Base-by-base conservation (phyloP, 345 rosid species). In the Eucalyptus cloeziana region DNA sequence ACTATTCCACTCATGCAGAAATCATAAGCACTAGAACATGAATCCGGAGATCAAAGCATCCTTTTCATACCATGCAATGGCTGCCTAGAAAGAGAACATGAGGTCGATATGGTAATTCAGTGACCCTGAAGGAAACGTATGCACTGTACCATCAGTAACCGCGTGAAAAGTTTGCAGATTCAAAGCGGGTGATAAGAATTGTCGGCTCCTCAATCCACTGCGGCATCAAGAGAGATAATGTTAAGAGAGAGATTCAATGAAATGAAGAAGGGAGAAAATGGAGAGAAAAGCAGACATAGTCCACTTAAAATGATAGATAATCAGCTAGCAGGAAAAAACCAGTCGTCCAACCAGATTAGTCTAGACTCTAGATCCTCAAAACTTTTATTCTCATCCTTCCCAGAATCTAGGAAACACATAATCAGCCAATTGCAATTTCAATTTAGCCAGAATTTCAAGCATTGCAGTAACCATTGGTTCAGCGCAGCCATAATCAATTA, bases 191-290 rank as follows among this genome's bases (percentile, higher is more conserved):
- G 79, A 96, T 88, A 49, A 96, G 91, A 88, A 96, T 92, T 3
- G 94, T 95, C 49, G 99, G 98, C 91, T 96, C 96, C 94, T 97
- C 95, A 69, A 96, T 92, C 99, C 99, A 97, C 98, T 94, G 93
- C 3, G 91, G 3, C 62, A 0, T 86, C 88, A 92, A 13, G 86
- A 6, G 85, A 40, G 30, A 49, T 13, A 49, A 49, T 2, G 51
- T 49, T 1, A 37, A 49, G 2, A 49, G 51, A 49, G 51, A 49
- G 17, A 13, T 14, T 10, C 62, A 49, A 50, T 13, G 15, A 51
- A 24, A 51, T 49, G 80, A 51, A 54, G 64, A 51, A 17, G 37
- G 19, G 69, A 62, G 54, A 58, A 54, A 3, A 31, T 49, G 85
- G 13, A 50, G 52, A n/a, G 10, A 13, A 60, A 2, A 22, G 79